Base-by-base conservation (phyloP, 2,329 filamentous ascomycete species). In the Fusarium vanettenii region DNA sequence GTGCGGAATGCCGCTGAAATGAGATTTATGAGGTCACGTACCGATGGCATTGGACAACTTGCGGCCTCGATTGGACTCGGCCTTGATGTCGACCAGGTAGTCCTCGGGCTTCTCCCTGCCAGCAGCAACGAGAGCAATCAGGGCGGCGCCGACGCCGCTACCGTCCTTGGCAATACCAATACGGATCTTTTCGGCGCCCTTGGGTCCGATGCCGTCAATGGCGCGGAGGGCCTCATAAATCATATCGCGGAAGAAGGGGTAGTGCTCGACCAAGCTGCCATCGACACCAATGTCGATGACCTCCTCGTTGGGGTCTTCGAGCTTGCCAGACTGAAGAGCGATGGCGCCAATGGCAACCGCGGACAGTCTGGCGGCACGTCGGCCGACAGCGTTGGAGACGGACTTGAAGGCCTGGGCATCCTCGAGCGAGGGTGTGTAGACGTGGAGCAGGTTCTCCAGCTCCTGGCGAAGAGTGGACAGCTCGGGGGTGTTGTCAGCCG, bases 111-210 rank as follows among this genome's bases (percentile, higher is more conserved):
- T 88, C 83, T 91, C 89, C 86, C 89, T 91, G 79, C 88, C 86
- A 2, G 93, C 93, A 1, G 96, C 96, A 31, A 98, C 94, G 60
- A 98, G 89, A 61, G 97, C 97, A 84, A 98, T 98, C 78, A 99
- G 86, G 45, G 97, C 97, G 4, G 97, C 97, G 63, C 97, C 97
- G 25, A 85, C 84, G 69, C 84, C 97, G 74, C 94, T 97, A 57
- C 97, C 97, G 82, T 99, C 97, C 88, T 98, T 98, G 72, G 97
- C 97, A 80, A 98, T 97, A 25, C 96, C 97, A 79, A 99, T 98
- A 67, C 95, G 90, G 75, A 99, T 94, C 84, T 92, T 94, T 85
- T 94, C 93, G 75, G 97, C 95, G 13, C 95, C 95, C 67, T 89
- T 86, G 55, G 87, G 85, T 6, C 96, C 96, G 78, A 98, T 93